phyloP scores from a whole-genome alignment of 805 yeast genomes.

The Tetrapisispora arboricola region DNA sequence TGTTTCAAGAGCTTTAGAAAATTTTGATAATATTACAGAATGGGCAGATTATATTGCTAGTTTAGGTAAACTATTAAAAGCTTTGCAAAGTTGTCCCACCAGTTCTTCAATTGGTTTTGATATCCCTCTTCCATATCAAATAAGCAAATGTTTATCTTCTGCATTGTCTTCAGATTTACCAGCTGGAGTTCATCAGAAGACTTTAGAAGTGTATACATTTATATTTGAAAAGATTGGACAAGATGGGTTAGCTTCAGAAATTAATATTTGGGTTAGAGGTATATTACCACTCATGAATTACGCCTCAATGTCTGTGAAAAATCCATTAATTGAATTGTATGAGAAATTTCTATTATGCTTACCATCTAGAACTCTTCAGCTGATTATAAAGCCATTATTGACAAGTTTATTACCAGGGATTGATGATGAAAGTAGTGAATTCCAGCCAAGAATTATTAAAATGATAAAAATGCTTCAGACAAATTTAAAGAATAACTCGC shows the following conservation, averaged over 20 bases:
- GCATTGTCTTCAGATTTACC: constrained; percentile 79
- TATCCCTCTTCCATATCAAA: constrained; percentile 58
- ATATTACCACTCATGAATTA: constrained; percentile 79
- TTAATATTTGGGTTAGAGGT: constrained; percentile 86
- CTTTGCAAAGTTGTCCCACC: constrained; percentile 41
- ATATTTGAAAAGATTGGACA: constrained; percentile 57
- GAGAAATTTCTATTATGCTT: constrained; percentile 44
- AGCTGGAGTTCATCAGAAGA: constrained; percentile 89
- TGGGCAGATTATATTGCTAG: constrained; percentile 98
- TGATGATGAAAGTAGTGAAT: constrained; percentile 87
- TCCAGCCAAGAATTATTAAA: constrained; percentile 48
- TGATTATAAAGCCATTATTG: constrained; percentile 57
- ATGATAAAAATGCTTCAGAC: constrained; percentile 51
- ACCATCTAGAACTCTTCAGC: constrained; percentile 39
- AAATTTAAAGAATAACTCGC: constrained; percentile 51
- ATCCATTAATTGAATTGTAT: constrained; percentile 57
- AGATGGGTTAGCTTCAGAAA: constrained; percentile 42
- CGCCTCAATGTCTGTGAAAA: constrained; percentile 83
- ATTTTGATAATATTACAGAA: constrained; percentile 77
- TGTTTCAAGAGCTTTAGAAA: constrained; percentile 60
- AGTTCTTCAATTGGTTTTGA: constrained; percentile 32
- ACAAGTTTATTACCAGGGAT: constrained; percentile 75
- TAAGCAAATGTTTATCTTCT: constrained; percentile 62
- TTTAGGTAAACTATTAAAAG: constrained; percentile 65
- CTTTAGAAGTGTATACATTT: constrained; percentile 63